These are phyloP conservation scores for Corrigiola litoralis DNA, from an alignment of 179 eudicot species.

Conservation along the genomic window DNA sequence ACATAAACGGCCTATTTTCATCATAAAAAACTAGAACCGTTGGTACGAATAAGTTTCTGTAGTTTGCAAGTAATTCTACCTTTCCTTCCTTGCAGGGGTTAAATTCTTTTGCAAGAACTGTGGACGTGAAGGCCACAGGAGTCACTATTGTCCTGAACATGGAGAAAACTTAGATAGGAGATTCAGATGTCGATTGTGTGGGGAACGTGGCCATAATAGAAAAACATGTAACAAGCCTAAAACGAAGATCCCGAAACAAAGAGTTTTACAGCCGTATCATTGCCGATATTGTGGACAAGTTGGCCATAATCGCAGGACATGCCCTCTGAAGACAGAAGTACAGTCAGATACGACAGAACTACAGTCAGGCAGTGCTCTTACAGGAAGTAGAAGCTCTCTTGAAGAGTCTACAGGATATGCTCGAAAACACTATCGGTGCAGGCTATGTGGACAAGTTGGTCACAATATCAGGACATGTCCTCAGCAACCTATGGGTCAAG, in stretches of 20 bases:
- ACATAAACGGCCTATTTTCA: neutral
- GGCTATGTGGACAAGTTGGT: slow-evolving; percentile 19
- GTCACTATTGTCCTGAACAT: slow-evolving; percentile 65
- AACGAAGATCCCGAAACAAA: slow-evolving; percentile 17
- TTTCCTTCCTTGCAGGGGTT: slow-evolving; percentile 39
- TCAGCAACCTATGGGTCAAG: neutral
- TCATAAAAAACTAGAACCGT: neutral
- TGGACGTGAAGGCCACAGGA: slow-evolving; percentile 88
- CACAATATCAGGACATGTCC: slow-evolving; percentile 27
- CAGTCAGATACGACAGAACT: neutral
- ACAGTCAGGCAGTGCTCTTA: neutral
- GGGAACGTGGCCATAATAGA: slow-evolving; percentile 75
- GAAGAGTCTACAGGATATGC: neutral
- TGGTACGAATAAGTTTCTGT: neutral
- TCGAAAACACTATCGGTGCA: slow-evolving; percentile 17
- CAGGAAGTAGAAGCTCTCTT: neutral
- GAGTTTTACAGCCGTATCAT: slow-evolving; percentile 26
- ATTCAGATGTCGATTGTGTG: slow-evolving; percentile 64
- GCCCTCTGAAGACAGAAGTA: slow-evolving; percentile 23
- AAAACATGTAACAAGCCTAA: slow-evolving; percentile 56
- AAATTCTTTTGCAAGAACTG: slow-evolving; percentile 68
- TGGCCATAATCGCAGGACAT: slow-evolving; percentile 77
- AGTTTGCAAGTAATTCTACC: neutral
- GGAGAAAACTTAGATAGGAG: slow-evolving; percentile 32
- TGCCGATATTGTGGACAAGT: slow-evolving; percentile 51